Base-by-base conservation (phyloP, 140 eudicot genomes). In the Senecio squalidus region DNA sequence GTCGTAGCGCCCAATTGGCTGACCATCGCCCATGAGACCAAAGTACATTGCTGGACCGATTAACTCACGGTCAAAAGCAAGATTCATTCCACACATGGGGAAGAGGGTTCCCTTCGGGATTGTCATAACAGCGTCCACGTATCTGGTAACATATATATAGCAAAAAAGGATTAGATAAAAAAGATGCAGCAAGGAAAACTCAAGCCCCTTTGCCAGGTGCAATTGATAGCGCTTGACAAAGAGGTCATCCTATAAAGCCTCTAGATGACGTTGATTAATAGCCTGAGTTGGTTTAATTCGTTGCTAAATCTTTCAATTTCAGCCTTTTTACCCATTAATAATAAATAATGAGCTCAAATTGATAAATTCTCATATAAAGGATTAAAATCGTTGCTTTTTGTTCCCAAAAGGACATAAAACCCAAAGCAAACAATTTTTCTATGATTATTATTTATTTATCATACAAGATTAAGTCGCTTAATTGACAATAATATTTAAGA, bases 41-140 rank as follows among this genome's bases (percentile, higher is more conserved):
- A 80, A 80, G 80, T 80, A 80, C 87, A 80, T 80, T 48, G 87
- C 87, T 6, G 87, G 83, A n/a, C 87, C 87, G 3, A 80, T 80
- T 13, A 80, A 53, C 75, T 80, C 80, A 5, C 87, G 87, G 66
- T 80, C 72, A 26, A 76, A 80, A n/a, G 79, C 87, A 74, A 80
- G 67, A 60, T 80, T 80, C 86, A 80, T 80, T 49, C 86, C 86
- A 22, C 86, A 80, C 82, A 80, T 71, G n/a, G 86, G 86, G 74
- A 80, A 80, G 53, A 80, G 80, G 66, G 80, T 73, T 26, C 87
- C 87, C 74, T 80, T 80, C 52, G 87, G 87, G 5, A 80, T 76
- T 46, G 87, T 80, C 80, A 80, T 55, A 33, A 80, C 87, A 1
- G 87, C 80, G 18, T 80, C 87, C 9, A 80, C 87, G 36, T 31